phyloP scores from a whole-genome alignment of 2,329 filamentous ascomycete genomes.

The Ceratocystis destructans region DNA sequence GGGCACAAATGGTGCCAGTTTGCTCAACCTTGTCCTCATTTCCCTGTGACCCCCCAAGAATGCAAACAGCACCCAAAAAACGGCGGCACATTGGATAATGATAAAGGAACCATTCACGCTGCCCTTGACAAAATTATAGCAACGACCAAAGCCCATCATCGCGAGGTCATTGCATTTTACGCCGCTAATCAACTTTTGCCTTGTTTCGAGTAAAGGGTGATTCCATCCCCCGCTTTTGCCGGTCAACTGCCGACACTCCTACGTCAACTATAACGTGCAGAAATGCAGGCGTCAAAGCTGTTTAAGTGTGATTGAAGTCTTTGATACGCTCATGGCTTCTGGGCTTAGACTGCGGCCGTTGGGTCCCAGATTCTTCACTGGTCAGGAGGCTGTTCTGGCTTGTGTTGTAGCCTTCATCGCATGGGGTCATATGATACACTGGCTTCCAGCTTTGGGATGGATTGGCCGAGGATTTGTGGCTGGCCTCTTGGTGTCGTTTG shows the following conservation, averaged over 20 bases:
- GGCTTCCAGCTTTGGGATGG: constrained; percentile 71
- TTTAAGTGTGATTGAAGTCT: neutral
- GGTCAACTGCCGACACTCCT: neutral
- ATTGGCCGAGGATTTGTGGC: constrained; percentile 68
- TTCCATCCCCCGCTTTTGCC: neutral
- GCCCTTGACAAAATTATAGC: neutral
- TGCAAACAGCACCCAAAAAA: neutral
- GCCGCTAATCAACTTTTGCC: neutral
- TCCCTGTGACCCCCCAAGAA: neutral
- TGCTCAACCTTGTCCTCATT: neutral
- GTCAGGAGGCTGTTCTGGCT: constrained; percentile 57
- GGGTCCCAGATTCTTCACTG: constrained; percentile 53
- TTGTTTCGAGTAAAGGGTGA: neutral
- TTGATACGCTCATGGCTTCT: neutral
- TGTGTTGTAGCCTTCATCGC: constrained; percentile 61
- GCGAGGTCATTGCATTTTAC: neutral
- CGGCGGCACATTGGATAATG: neutral
- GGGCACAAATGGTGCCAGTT: neutral
- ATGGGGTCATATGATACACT: constrained; percentile 76
- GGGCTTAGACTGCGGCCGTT: constrained; percentile 1
- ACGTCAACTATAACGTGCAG: neutral
- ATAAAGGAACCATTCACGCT: neutral
- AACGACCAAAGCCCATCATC: neutral
- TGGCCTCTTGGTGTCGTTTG: constrained; percentile 46
- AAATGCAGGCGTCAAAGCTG: constrained; percentile 8